Base-by-base conservation (phyloP, 306 rosid genomes). In the Pachyrhizus erosus region DNA sequence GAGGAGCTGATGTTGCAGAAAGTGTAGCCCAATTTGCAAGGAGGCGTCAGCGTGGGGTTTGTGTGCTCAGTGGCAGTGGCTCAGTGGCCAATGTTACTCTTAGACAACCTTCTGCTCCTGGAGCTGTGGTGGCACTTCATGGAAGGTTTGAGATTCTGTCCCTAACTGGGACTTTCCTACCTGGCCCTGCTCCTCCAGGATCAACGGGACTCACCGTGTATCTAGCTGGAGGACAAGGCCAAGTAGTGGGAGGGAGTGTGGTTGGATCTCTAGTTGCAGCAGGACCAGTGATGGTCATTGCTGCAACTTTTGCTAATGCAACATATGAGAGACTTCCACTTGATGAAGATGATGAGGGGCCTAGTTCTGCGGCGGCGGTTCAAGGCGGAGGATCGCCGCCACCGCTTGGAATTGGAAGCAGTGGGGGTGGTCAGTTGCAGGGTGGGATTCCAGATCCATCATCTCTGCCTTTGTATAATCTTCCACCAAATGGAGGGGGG, bases 231-330 rank as follows among this genome's bases (percentile, higher is more conserved):
- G 98, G 94, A 4, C 97, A 90, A 21, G 99, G 98, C 0, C 98
- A 94, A 87, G 90, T 96, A 0, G 92, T 96, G 1, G 99, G 99
- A 14, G 99, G 99, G 1, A 90, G 90, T 66, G 99, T 96, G 2
- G 97, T 96, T 7, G 99, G 99, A 5, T 76, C 99, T 39, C 88
- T 96, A 0, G 89, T 93, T 18, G 99, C 99, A 0, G 97, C 94
- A 0, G 99, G 98, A 9, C 98, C 99, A 0, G 98, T 96, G 0
- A 96, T 96, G 91, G 91, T 96, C 39, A 83, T 96, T 54, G 97
- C 99, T 0, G 99, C 98, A 9, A 93, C 97, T 23, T 96, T 96
- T 89, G 88, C 98, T 48, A 96, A 93, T 83, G 99, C 99, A 0
- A 92, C 97, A 0, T 96, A 93, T 70, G 98, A 96, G 76, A 92